phyloP scores from a whole-genome alignment of 2,329 filamentous ascomycete species.

The Xylariaceae sp. region DNA sequence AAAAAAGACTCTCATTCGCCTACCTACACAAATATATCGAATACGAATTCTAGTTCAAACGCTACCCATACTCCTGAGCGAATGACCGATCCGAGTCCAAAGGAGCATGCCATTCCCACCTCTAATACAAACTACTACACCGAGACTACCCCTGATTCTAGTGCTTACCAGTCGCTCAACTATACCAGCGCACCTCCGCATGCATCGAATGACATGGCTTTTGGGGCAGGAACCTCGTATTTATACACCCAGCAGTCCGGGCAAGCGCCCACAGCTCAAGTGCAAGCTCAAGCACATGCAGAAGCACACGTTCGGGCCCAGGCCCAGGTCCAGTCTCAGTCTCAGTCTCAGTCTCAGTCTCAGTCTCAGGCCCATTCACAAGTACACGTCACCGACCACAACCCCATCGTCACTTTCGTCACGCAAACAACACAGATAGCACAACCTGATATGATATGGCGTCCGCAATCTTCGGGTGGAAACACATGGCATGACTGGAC shows the following conservation, averaged over 20 bases:
- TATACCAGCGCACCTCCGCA: slow-evolving; percentile 26
- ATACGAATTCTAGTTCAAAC: slow-evolving; percentile 16
- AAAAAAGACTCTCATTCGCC: slow-evolving; percentile 30
- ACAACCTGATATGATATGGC: slow-evolving; percentile 29
- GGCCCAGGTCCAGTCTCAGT: slow-evolving; percentile 26
- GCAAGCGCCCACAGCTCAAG: slow-evolving; percentile 22
- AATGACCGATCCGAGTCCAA: slow-evolving; percentile 15
- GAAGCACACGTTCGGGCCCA: slow-evolving; percentile 25
- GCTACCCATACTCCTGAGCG: slow-evolving; percentile 22
- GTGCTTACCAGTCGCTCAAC: slow-evolving; percentile 25
- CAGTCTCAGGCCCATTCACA: slow-evolving; percentile 20
- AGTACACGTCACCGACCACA: slow-evolving; percentile 22
- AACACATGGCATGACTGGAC: slow-evolving; percentile 54
- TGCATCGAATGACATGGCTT: slow-evolving; percentile 24
- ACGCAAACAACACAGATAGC: slow-evolving; percentile 29
- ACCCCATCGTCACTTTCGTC: slow-evolving; percentile 28
- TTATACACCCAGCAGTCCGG: slow-evolving; percentile 29
- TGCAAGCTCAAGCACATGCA: slow-evolving; percentile 23
- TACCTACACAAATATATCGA: slow-evolving; percentile 24
- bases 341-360: slow-evolving; percentile 16
- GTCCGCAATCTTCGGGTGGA: slow-evolving; percentile 29
- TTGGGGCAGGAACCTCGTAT: slow-evolving; percentile 25
- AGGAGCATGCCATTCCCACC: slow-evolving; percentile 23
- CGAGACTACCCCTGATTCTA: slow-evolving; percentile 24
- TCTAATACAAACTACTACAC: slow-evolving; percentile 27